Evolutionary conservation across 345 rosid genomes (phyloP), one percentile per base, ranked within the genome.

Genomic region (Brassica carinata): DNA sequence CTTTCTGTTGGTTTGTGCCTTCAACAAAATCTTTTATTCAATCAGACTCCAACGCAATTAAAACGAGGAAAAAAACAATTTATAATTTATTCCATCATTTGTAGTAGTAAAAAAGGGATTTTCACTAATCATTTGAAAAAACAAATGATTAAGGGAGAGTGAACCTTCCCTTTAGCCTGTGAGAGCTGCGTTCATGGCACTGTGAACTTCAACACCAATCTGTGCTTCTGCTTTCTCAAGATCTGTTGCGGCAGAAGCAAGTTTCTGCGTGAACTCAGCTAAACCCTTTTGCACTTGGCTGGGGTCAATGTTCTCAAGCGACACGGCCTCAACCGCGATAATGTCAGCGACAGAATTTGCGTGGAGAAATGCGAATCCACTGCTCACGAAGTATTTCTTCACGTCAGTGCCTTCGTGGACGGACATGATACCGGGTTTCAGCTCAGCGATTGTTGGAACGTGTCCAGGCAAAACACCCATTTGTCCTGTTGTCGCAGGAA

Each of bases 401-500:
- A 79, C 76, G 55, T 91, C 89, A 65, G 85, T 93, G 45, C 89
- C 99, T 84, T 92, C 97, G 62, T 93, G 98, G 48, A 95, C 99
- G 0, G 98, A 88, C 84, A 95, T 74, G 69, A 93, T 74, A 15
- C 98, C 98, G 0, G 99, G 99, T 77, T 93, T 92, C 71, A 93
- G 83, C 88, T 95, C 99, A 27, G 96, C 90, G 64, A 95, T 90
- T 38, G 97, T 89, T 1, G 96, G 88, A 13, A 90, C 97, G 63
- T 91, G 97, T 71, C 96, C 96, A 0, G 98, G 98, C 79, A 95
- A 81, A 70, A 93, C 93, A 78, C 98, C 99, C 96, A 93, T 93
- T 70, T 95, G 97, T 63, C 97, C 96, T 2, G 96, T 90, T 48
- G 98, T 87, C 64, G 99, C 94, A 38, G 99, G 99, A 31, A 93